Base-by-base conservation (phyloP, 352 stramenopile species). In the Globisporangium camurandrum region DNA sequence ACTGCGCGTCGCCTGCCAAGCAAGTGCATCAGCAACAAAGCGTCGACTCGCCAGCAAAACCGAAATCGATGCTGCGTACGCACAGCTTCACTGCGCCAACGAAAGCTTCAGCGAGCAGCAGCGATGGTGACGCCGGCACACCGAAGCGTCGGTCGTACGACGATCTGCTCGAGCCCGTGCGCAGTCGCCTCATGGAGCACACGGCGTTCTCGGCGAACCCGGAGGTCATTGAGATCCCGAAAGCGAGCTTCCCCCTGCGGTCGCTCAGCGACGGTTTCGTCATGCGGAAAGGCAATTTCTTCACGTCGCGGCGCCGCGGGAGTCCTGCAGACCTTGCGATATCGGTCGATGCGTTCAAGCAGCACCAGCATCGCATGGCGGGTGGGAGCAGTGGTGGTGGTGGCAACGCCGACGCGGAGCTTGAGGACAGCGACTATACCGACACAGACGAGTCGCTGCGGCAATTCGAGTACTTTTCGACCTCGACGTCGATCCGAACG, bases 181-280 rank as follows among this genome's bases (percentile, higher is more conserved):
- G 76, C 14, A 86, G 60, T 23, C 75, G 76, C 30, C 63, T 91
- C 22, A 88, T 88, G 30, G 75, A 91, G 57, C 86, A 91, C 67
- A 88, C 87, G 71, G 86, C 71, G 11, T 88, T 91, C 34, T 86
- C 76, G 14, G 69, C 70, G 8, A 61, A 37, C 20, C 51, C 64
- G 2, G 63, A 76, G 3, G 52, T 51, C 1, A 59, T 64, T 1
- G 57, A 53, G 28, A 67, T 91, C 28, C 72, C 73, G 5, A 87
- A 85, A 41, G 66, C 67, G 12, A 88, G 46, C 46, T 91, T 88
- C 48, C 76, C 77, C 0, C 56, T 54, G 9, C 76, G 76, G 14
- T 88, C 80, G 10, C 86, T 91, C 40, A 91, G 80, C 39, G 77
- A 88, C 34, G 80, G 80, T 0, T 80, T 87, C 34, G 73, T 88